Evolutionary conservation across 225 moss, liverwort and hornwort species (phyloP), one percentile per base, ranked within the genome.

Genomic region (Physcomitrellopsis africana): DNA sequence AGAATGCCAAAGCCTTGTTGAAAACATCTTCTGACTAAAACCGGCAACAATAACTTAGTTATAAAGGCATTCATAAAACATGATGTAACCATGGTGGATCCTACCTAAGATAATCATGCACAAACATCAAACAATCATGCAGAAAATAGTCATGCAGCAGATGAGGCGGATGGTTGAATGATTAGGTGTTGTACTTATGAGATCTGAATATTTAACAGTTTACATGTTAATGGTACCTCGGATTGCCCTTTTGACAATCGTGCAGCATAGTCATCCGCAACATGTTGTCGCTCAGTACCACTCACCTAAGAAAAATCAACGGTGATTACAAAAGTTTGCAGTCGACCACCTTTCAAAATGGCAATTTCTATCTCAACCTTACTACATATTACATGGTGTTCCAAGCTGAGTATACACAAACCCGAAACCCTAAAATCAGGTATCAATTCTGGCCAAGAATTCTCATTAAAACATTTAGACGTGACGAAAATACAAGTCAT

Each of bases 221-320:
- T 18, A 45, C 24, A 48, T 48, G 32, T 73, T 47, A 44, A 44
- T 59, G n/a, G 45, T 59, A 91, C 91, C 92, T 92, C 90, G 3
- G 79, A 82, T 55, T 88, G 78, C 49, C 88, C 90, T 68, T 75
- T 51, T 52, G 82, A 72, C 37, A 92, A 64, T 20, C 92, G 76
- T 69, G 72, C 76, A 5, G 88, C 81, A 84, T 92, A 92, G 65
- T 92, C 92, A 78, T 72, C 80, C 26, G 92, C 83, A 42, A 92
- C 92, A 65, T 92, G 92, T 69, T 92, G 92, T 58, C 84, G 83
- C 77, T 92, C 92, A 53, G 92, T 90, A 72, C 92, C 92, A 68
- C 84, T 92, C 51, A 78, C 78, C 72, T 78, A 11, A 56, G 46
- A 27, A n/a, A 29, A 27, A 69, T 18, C 22, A 60, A 32, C 22